phyloP scores from a whole-genome alignment of 106 monocot species.

The Cymbidium sinense region DNA sequence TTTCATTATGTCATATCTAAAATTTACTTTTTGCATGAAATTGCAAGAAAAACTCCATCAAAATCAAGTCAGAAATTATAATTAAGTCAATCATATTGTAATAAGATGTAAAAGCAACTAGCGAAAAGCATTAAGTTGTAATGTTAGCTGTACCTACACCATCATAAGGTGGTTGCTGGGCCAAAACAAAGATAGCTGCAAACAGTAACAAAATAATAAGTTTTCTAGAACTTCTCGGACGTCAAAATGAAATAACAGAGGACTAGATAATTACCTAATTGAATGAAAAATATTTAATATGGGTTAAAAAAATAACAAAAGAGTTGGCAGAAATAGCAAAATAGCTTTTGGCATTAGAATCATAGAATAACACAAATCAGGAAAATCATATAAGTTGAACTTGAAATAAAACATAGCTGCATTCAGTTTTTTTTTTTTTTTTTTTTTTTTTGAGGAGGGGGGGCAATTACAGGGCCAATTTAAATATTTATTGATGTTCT shows the following conservation, averaged over 20 bases:
- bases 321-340: too few relatives aligned
- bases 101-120: constrained; percentile 1
- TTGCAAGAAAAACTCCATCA: not conserved
- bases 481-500: not conserved
- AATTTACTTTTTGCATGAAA: not conserved
- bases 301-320: too few relatives aligned
- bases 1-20: not conserved
- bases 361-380: not conserved
- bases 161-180: constrained; percentile 79
- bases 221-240: not conserved
- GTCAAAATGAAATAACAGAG: constrained; percentile 3
- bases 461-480: not conserved
- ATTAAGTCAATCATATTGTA: not conserved
- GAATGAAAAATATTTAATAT: not conserved
- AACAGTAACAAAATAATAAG: constrained; percentile 6
- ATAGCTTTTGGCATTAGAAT: too few relatives aligned
- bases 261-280: not conserved
- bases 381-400: not conserved
- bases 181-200: constrained; percentile 70
- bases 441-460: too few relatives aligned
- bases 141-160: constrained; percentile 46
- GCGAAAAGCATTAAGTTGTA: not conserved
- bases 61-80: not conserved
- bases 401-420: constrained; percentile 1
- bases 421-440: not conserved